phyloP scores from a whole-genome alignment of 2,329 filamentous ascomycete species.

The Botrytis byssoidea region DNA sequence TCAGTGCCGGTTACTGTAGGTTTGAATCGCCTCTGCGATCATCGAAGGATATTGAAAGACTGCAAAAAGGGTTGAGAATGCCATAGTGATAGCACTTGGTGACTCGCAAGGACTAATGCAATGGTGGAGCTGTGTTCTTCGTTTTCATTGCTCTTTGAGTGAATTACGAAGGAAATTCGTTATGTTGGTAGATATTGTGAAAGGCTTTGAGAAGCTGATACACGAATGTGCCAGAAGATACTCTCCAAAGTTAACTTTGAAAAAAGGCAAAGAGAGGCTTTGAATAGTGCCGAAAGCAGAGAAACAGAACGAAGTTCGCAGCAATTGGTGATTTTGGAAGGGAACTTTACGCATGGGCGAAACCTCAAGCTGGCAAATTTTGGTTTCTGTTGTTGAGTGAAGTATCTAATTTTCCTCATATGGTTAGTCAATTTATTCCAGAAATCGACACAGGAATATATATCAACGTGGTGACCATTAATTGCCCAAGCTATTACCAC shows the following conservation, averaged over 20 bases:
- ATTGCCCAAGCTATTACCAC: background rate
- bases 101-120: background rate
- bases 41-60: background rate
- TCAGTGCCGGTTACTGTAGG: background rate
- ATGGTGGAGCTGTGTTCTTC: background rate
- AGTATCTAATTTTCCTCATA: background rate
- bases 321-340: background rate
- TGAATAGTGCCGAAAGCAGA: background rate
- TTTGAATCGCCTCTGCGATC: rapidly evolving
- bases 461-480: background rate
- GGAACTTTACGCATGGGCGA: background rate
- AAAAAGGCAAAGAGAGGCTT: background rate
- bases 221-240: background rate
- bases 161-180: background rate
- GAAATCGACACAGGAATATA: background rate
- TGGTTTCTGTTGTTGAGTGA: background rate
- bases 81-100: no score
- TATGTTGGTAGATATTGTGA: background rate
- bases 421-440: background rate
- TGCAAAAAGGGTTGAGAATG: no score
- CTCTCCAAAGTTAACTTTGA: rapidly evolving
- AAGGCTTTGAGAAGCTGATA: background rate
- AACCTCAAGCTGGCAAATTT: background rate
- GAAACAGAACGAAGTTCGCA: background rate
- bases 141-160: background rate